Conservation (phyloP, 2,329 filamentous ascomycete species). For the Lachnellula occidentalis region DNA sequence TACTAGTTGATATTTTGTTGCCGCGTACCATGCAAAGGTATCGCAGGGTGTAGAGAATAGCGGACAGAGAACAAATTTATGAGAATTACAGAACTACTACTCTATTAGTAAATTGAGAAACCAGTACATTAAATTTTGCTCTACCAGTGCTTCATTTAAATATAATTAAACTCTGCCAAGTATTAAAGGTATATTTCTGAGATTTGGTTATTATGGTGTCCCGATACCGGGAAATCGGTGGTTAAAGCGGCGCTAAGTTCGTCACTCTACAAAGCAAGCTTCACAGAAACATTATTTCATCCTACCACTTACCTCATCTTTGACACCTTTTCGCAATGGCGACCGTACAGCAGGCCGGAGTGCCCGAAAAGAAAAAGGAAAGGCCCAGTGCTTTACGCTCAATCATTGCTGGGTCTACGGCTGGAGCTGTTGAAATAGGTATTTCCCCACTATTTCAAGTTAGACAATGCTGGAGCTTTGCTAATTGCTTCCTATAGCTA, state of each 20-base stretch:
- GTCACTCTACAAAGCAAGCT: background rate
- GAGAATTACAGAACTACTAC: background rate
- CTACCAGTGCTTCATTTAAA: background rate
- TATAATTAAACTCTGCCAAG: background rate
- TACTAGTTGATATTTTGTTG: slow-evolving; percentile 2
- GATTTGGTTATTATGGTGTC: too few relatives aligned
- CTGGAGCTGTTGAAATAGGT: slow-evolving; percentile 93
- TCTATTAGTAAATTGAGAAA: background rate
- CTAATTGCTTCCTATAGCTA: slow-evolving; percentile 45
- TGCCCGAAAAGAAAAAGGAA: slow-evolving; percentile 36
- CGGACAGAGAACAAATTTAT: background rate
- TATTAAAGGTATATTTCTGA: too few relatives aligned
- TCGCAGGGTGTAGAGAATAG: slow-evolving; percentile 1
- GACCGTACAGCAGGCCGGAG: slow-evolving; percentile 5
- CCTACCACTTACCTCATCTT: background rate
- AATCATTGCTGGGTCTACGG: slow-evolving; percentile 86
- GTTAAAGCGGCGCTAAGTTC: background rate
- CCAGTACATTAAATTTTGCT: background rate
- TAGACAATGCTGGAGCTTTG: slow-evolving; percentile 4
- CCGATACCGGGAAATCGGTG: background rate
- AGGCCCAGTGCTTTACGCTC: slow-evolving; percentile 77
- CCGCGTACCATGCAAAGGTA: slow-evolving; percentile 2
- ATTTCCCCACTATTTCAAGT: slow-evolving; percentile 17
- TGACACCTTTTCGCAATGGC: slow-evolving; percentile 10
- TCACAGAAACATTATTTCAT: background rate